Percentiles rank a stretch among this genome's conserved stretches.
Evolutionary conservation across 139 green algal genomes (phyloP).

Genomic region (Zygnema cylindricum): DNA sequence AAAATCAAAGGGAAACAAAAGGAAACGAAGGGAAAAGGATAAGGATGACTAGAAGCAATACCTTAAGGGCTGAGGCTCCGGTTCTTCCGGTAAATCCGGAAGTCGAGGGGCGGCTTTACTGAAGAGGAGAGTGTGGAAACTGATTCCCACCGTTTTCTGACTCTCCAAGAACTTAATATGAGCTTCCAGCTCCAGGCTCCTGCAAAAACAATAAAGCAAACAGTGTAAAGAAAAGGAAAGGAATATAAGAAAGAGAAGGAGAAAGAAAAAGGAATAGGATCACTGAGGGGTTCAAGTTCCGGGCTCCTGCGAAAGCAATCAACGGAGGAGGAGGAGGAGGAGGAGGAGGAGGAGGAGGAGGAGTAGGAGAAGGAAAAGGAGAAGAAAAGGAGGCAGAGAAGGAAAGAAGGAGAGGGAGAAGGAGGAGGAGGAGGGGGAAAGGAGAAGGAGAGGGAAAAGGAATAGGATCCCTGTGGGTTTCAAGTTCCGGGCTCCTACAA

Average conservation of each 20-base stretch:
- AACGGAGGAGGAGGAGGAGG: too few relatives aligned
- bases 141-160: conserved; percentile 37
- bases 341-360: too few relatives aligned
- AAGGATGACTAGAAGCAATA: neutral
- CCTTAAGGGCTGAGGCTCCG: neutral
- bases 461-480: neutral
- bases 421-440: too few relatives aligned
- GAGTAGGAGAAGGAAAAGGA: too few relatives aligned
- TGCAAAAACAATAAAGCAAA: conserved; percentile 18
- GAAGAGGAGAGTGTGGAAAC: conserved; percentile 33
- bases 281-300: neutral
- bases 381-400: too few relatives aligned
- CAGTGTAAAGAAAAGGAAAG: neutral
- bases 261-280: neutral
- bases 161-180: conserved; percentile 27
- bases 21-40: neutral
- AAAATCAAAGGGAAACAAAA: neutral
- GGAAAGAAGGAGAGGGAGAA: too few relatives aligned
- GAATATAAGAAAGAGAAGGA: neutral
- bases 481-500: neutral
- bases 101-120: conserved; percentile 23
- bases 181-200: neutral
- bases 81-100: conserved; percentile 15
- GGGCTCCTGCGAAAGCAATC: neutral
- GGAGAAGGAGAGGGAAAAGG: neutral